These are phyloP conservation scores for Mucor piriformis DNA, from an alignment of 371 early-diverging fungal species.

Conservation along the genomic window DNA sequence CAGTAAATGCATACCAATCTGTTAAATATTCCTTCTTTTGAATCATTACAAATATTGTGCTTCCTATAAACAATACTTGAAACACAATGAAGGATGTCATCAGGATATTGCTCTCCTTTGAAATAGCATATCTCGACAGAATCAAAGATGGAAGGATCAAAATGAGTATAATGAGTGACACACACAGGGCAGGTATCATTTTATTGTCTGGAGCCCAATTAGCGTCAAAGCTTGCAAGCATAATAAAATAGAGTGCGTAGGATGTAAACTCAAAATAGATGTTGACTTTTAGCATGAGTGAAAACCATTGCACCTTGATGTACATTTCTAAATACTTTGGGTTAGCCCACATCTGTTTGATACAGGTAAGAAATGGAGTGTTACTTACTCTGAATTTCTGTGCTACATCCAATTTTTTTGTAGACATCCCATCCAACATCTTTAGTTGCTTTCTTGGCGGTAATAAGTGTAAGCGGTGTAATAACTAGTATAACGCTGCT, in stretches of 20 bases:
- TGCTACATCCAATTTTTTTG: constrained; percentile 20
- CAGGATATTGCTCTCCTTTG: constrained; percentile 13
- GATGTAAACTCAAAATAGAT: constrained; percentile 9
- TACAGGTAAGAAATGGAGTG: not conserved
- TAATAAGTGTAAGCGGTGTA: not conserved
- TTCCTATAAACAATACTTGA: not conserved
- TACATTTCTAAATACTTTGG: constrained; percentile 14
- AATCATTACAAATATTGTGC: not conserved
- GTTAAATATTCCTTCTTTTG: not conserved
- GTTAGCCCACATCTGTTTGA: too few relatives aligned
- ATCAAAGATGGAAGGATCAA: not conserved
- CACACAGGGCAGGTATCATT: not conserved
- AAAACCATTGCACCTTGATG: constrained; percentile 7
- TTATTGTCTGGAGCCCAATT: not conserved
- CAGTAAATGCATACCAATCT: not conserved
- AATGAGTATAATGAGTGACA: not conserved
- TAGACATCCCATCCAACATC: constrained; percentile 20
- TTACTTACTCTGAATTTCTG: constrained; percentile 13
- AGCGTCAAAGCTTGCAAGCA: not conserved
- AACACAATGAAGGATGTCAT: constrained; percentile 1
- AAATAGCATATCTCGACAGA: constrained; percentile 4
- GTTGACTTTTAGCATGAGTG: constrained; percentile 13
- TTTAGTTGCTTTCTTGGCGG: constrained; percentile 6
- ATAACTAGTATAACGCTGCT: not conserved
- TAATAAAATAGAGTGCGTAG: not conserved